phyloP scores from a whole-genome alignment of 371 early-diverging fungal species.

The Nematocida parisii region DNA sequence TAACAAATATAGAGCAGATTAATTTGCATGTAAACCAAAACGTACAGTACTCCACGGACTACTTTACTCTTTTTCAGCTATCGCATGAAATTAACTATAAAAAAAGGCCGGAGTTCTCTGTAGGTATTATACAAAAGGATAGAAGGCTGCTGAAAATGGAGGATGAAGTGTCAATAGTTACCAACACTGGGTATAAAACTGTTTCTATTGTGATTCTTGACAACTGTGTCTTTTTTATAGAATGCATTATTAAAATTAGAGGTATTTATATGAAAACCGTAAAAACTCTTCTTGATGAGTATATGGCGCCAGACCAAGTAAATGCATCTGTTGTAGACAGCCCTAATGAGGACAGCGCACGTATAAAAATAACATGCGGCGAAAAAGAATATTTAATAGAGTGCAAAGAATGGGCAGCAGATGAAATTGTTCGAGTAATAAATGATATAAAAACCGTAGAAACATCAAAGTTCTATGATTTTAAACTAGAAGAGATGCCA shows the following conservation, averaged over 20 bases:
- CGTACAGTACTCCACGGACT: conserved; percentile 47
- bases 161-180: conserved; percentile 4
- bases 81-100: conserved; percentile 46
- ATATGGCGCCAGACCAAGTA: conserved; percentile 4
- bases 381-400: background rate
- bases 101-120: conserved; percentile 4
- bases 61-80: conserved; percentile 63
- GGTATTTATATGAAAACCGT: conserved; percentile 7
- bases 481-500: background rate
- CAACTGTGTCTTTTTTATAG: conserved; percentile 41
- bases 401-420: conserved; percentile 7
- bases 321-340: background rate
- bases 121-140: conserved; percentile 49
- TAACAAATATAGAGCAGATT: conserved; percentile 42
- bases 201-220: conserved; percentile 46
- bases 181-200: background rate
- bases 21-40: conserved; percentile 58
- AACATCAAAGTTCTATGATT: conserved; percentile 10
- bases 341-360: background rate
- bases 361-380: background rate
- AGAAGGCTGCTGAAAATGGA: conserved; percentile 31
- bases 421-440: background rate
- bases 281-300: conserved; percentile 9
- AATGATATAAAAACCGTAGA: background rate
- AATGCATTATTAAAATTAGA: conserved; percentile 20